Percentiles rank a stretch among this genome's conserved stretches.
Evolutionary conservation across 495 filamentous ascomycete genomes (phyloP).

Genomic region (Penicillium pulvis): DNA sequence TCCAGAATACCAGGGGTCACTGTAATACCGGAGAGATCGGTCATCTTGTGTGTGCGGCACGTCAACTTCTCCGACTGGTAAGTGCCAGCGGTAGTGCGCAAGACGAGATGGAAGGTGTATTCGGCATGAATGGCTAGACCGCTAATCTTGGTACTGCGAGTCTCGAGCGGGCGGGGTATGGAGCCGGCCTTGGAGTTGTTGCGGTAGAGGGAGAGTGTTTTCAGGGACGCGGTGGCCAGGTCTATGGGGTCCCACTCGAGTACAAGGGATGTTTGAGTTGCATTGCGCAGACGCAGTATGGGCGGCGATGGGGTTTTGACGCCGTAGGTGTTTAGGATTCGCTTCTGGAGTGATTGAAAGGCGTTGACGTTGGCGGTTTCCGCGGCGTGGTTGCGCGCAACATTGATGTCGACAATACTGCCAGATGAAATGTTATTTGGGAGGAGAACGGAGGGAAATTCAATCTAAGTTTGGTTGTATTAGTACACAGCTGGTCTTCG

Average conservation of each 20-base stretch:
- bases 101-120: slow-evolving; percentile 90
- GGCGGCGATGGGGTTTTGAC: slow-evolving; percentile 75
- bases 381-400: slow-evolving; percentile 79
- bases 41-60: slow-evolving; percentile 97
- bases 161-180: slow-evolving; percentile 82
- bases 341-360: slow-evolving; percentile 83
- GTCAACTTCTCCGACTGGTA: slow-evolving; percentile 79
- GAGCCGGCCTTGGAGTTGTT: slow-evolving; percentile 95
- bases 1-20: slow-evolving; percentile 89
- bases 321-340: slow-evolving; percentile 85
- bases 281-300: slow-evolving; percentile 86
- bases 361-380: slow-evolving; percentile 70
- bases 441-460: slow-evolving; percentile 97
- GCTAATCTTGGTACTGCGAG: slow-evolving; percentile 92
- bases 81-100: slow-evolving; percentile 89
- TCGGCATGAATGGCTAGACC: slow-evolving; percentile 95
- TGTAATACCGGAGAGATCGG: slow-evolving; percentile 93
- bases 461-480: slow-evolving; percentile 65
- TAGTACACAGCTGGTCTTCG: slow-evolving; percentile 11
- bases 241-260: slow-evolving; percentile 98
- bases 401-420: slow-evolving; percentile 96
- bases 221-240: slow-evolving; percentile 86
- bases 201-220: slow-evolving; percentile 85
- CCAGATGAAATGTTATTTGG: slow-evolving; percentile 92
- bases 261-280: slow-evolving; percentile 94